Evolutionary conservation across 176 grass and related monocot genomes (phyloP), one percentile per base, ranked within the genome.

Genomic region (Oryza meyeriana): DNA sequence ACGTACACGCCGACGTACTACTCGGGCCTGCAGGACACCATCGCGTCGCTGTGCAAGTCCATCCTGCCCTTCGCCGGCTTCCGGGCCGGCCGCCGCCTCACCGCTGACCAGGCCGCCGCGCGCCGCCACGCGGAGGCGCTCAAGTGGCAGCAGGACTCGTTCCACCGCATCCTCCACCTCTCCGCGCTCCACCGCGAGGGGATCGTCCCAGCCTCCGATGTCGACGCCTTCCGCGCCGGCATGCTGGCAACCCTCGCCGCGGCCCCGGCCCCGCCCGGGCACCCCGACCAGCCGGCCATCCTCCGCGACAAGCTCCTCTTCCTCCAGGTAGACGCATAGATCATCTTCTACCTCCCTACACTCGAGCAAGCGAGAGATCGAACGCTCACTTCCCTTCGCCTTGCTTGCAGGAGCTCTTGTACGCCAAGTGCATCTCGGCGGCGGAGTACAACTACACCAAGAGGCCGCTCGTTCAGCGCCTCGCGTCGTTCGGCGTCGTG

Each of bases 91-190:
- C 79, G 89, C 5, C 92, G 91, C 25, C 88, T 93, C 63, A 92
- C 90, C 10, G 86, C 90, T 65, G 93, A 98, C 68, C 92, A 98
- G 76, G 90, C 83, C 45, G 81, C 88, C 0, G 84, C 87, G 8
- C 80, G 88, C 26, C 89, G 81, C 66, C 96, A 95, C 44, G 40
- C 90, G 8, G 93, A 98, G 48, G 87, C 66, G 66, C 91, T 99
- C 63, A 99, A 99, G 81, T 91, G 96, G 96, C 96, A 99, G 79
- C 91, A 99, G 87, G 91, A 95, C 3, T 91, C 91, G 30, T 99
- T 95, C 89, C 96, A 99, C 90, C 89, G 89, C 67, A 94, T 99
- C 72, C 96, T 99, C 80, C 90, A 99, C 69, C 87, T 99, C 34
- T 61, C 88, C 25, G 93, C 78, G 39, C 89, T 99, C 69, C 88